Conservation (phyloP, 129 eudicot genomes). For the Centrapalus pauciflorus region DNA sequence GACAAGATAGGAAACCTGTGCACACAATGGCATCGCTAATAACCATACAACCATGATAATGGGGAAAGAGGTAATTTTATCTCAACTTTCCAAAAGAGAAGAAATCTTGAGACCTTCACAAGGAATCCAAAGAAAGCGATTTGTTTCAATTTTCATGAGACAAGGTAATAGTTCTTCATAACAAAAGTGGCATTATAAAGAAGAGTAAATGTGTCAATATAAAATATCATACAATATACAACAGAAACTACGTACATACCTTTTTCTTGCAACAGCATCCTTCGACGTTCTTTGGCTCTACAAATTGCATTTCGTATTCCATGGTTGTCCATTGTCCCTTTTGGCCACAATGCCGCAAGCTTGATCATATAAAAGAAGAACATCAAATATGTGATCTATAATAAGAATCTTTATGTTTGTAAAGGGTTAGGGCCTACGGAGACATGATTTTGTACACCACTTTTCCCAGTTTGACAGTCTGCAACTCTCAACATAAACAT, state of each 20-base stretch:
- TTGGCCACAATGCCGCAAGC: slow-evolving; percentile 29
- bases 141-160: background rate
- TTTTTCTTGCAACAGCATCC: slow-evolving; percentile 9
- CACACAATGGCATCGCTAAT: background rate
- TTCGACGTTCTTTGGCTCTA: slow-evolving; percentile 21
- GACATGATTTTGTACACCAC: too few relatives aligned
- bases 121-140: background rate
- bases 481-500: too few relatives aligned
- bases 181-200: background rate
- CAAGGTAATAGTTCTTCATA: background rate
- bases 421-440: too few relatives aligned
- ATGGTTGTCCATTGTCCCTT: slow-evolving; percentile 23
- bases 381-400: background rate
- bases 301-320: slow-evolving; percentile 20
- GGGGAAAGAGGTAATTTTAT: background rate
- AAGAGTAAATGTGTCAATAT: background rate
- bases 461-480: too few relatives aligned
- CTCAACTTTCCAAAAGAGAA: background rate
- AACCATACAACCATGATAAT: background rate
- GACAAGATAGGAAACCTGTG: background rate
- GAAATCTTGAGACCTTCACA: background rate
- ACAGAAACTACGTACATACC: background rate
- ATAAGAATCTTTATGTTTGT: too few relatives aligned
- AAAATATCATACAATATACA: background rate
- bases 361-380: background rate